Base-by-base conservation (phyloP, 1,139 yeast genomes). In the Blastobotrys proliferans region DNA sequence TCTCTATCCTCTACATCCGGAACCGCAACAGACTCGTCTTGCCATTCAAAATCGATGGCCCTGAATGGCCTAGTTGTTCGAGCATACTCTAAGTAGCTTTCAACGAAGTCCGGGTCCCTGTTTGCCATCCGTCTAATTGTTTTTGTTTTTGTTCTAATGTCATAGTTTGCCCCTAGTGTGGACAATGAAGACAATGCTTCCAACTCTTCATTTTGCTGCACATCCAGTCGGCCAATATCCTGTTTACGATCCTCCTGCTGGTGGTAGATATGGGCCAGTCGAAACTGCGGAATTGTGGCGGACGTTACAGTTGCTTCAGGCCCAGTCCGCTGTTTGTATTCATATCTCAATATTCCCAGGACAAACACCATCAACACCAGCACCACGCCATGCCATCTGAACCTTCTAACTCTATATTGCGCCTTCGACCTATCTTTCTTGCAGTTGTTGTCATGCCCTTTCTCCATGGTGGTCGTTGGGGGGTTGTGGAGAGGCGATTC, bases 1-100 rank as follows among this genome's bases (percentile, higher is more conserved):
- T 77, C 79, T 43, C 74, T 74, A 62, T 90, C 95, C 2, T 77
- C 66, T 6, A 92, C 67, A 56, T 92, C 78, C 0, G 98, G 98
- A 1, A 83, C 74, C 1, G 65, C 46, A 2, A 81, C 55, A n/a
- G 38, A 39, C 9, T 55, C 61, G 33, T 58, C 60, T 13, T 40
- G 38, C 67, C 67, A 64, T 13, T 56, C 60, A 31, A 60, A 50
- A 16, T 49, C 54, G 40, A 54, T 46, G 25, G 52, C 32, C 27
- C 40, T 35, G 17, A 41, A 44, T 19, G 47, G 42, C 19, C 31
- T 16, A 35, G 56, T 41, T 5, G 51, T 47, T 11, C 77, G 58
- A 1, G 87, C 82, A 57, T 74, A 82, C 19, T 73, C 70, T 42
- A 84, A 61, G 56, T 81, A 83, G 1, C 81, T 71, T 54, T 83